Base-by-base conservation (phyloP, 257 asterid species). In the Capsicum pubescens region DNA sequence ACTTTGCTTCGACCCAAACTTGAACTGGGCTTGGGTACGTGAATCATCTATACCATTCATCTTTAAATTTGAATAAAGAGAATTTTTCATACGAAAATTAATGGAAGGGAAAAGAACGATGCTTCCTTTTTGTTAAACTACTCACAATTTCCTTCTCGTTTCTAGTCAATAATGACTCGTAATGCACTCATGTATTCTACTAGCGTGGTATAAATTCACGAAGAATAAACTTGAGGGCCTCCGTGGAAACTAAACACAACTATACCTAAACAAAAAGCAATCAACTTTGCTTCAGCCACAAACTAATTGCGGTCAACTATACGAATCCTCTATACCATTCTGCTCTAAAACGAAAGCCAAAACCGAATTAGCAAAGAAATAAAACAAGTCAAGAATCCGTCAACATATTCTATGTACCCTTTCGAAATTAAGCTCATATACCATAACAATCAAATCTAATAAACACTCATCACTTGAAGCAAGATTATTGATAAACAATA, bases 231-330 rank as follows among this genome's bases (percentile, higher is more conserved):
- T 42, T 8, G 52, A 87, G 84, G 93, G 95, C 86, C 97, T 87
- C 70, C 82, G 90, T 26, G 97, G 97, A 84, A 94, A 94, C 80
- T 93, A 48, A 54, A 54, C 57, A 54, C 19, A 35, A 67, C 50
- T 67, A 67, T 14, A 67, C 35, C 19, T 67, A 35, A 35, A 17
- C 74, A 67, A 67, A 7, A 58, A 58, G 16, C 59, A 55, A 68
- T n/a, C 39, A 71, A 17, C 50, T 67, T 67, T 35, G 48, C 48
- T 6, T 14, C 19, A 67, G 0, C 35, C 17, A 67, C 74, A 67
- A 67, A 67, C 74, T 35, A 35, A 35, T 35, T 67, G 48, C 48
- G 74, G 48, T 35, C 74, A 35, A 35, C 74, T 36, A 67, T 0
- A 35, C 48, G 19, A 35, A 67, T 13, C 19, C 15, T 13, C 19